A percentile compares a stretch with the other conserved stretches of the same genome.
These are phyloP conservation scores for Medicago lupulina DNA, from an alignment of 306 rosid species.

Conservation along the genomic window DNA sequence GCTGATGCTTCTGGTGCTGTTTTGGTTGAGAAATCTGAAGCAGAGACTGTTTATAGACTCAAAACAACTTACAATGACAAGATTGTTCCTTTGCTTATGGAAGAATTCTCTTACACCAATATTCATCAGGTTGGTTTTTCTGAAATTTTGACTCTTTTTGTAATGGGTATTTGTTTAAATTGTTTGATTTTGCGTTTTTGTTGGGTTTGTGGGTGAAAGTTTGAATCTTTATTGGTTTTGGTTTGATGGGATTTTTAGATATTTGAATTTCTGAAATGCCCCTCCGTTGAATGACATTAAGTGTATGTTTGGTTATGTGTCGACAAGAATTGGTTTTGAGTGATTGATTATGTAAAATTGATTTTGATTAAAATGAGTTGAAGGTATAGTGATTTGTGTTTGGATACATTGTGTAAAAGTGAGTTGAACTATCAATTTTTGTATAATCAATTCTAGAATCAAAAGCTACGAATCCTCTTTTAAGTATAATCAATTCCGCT, in stretches of 20 bases:
- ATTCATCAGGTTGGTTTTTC: slow-evolving; percentile 61
- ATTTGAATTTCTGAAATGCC: too few relatives aligned
- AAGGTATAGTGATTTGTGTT: too few relatives aligned
- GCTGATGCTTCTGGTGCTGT: slow-evolving; percentile 60
- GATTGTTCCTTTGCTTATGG: slow-evolving; percentile 80
- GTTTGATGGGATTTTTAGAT: background rate
- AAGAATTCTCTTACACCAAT: slow-evolving; percentile 81
- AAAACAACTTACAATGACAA: slow-evolving; percentile 67
- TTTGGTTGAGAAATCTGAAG: slow-evolving; percentile 84
- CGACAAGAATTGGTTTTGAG: too few relatives aligned
- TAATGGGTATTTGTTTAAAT: background rate
- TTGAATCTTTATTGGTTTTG: background rate
- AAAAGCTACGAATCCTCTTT: too few relatives aligned
- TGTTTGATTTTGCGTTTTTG: slow-evolving; percentile 14
- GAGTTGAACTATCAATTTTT: too few relatives aligned
- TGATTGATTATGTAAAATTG: too few relatives aligned
- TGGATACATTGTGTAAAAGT: too few relatives aligned
- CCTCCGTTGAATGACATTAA: too few relatives aligned
- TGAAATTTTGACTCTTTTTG: background rate
- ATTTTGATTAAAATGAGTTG: too few relatives aligned
- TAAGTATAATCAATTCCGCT: too few relatives aligned
- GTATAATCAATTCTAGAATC: too few relatives aligned
- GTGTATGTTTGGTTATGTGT: too few relatives aligned
- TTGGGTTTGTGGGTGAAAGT: slow-evolving; percentile 18
- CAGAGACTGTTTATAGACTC: slow-evolving; percentile 68